A percentile compares a stretch with the other conserved stretches of the same genome.
These are phyloP conservation scores for Apiospora kogelbergensis DNA, from an alignment of 2,329 filamentous ascomycete genomes.

Conservation along the genomic window DNA sequence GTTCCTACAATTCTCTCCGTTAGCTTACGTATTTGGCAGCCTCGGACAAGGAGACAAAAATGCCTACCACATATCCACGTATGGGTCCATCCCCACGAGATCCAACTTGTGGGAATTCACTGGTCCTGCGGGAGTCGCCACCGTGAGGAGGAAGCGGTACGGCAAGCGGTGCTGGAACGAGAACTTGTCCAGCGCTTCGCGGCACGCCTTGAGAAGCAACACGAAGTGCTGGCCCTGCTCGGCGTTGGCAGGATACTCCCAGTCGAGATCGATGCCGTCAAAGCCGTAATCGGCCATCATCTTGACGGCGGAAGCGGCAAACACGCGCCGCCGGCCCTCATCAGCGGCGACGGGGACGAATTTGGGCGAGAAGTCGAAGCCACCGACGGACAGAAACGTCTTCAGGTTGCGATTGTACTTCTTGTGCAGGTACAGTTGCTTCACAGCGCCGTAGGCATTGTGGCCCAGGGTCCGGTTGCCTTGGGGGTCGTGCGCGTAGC, in stretches of 20 bases:
- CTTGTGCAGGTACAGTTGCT: slow-evolving; percentile 76
- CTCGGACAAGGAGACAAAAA: too few species aligned
- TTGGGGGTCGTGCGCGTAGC: slow-evolving; percentile 58
- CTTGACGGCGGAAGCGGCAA: slow-evolving; percentile 67
- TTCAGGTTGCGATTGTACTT: slow-evolving; percentile 76
- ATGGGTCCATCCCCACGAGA: slow-evolving; percentile 53
- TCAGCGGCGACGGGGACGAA: slow-evolving; percentile 66
- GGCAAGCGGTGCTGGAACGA: slow-evolving; percentile 25
- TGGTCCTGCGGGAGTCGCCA: slow-evolving; percentile 49
- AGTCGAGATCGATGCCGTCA: slow-evolving; percentile 58
- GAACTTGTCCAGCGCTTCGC: slow-evolving; percentile 34
- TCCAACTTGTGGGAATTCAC: slow-evolving; percentile 51
- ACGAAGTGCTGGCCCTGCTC: slow-evolving; percentile 42
- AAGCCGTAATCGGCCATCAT: slow-evolving; percentile 68
- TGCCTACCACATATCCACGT: slow-evolving; percentile 54
- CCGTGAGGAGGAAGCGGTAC: slow-evolving; percentile 51
- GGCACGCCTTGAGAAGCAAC: slow-evolving; percentile 41
- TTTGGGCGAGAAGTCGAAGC: slow-evolving; percentile 74
- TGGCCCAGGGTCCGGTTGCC: slow-evolving; percentile 42
- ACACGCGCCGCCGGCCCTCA: slow-evolving; percentile 58
- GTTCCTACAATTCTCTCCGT: slow-evolving; percentile 27
- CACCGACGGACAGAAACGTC: slow-evolving; percentile 77
- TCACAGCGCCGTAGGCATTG: slow-evolving; percentile 76
- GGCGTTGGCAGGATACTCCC: slow-evolving; percentile 49
- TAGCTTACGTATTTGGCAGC: not conserved